These are phyloP conservation scores for maize (Zea mays) DNA, from an alignment of 176 grass and related monocot genomes.

Conservation along the genomic window Zm-B73-REFERENCE-NAM-5.0 NC_050102.1:12038501-12039000, in stretches of 20 bases:
- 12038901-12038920: not conserved
- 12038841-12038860: not conserved
- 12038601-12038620: not conserved
- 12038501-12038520: slow-evolving; percentile 91
- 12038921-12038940: not conserved
- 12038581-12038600: not conserved
- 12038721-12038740: slow-evolving; percentile 91
- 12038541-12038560: slow-evolving; percentile 70
- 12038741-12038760: slow-evolving; percentile 88
- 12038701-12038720: slow-evolving; percentile 77
- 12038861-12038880: not conserved
- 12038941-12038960: not conserved
- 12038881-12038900: not conserved
- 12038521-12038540: slow-evolving; percentile 79
- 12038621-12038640: not conserved
- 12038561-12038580: not conserved
- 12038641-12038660: not conserved
- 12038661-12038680: slow-evolving; percentile 38
- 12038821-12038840: not conserved
- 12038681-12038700: slow-evolving; percentile 93
- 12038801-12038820: slow-evolving; percentile 51
- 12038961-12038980: not conserved
- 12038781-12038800: slow-evolving; percentile 75
- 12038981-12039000: not conserved
- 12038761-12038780: slow-evolving; percentile 74